Conservation (phyloP, 2,329 filamentous ascomycete species). For the Metarhizium album region DNA sequence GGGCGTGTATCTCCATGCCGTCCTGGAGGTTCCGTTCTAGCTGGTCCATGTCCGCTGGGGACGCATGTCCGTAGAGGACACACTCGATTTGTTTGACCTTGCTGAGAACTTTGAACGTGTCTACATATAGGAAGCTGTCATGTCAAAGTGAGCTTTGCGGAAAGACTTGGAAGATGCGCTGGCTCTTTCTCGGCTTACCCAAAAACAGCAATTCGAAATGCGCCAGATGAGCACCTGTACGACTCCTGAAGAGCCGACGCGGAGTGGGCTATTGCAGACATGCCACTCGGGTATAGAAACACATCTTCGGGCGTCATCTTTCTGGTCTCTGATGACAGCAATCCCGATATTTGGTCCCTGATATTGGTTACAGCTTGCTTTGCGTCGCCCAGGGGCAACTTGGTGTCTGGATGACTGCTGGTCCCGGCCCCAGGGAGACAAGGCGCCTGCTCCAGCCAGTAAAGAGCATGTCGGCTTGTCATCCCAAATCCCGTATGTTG, state of each 20-base stretch:
- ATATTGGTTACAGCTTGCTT: slow-evolving; percentile 7
- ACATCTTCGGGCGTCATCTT: slow-evolving; percentile 25
- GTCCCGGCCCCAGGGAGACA: slow-evolving; percentile 6
- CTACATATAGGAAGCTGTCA: slow-evolving; percentile 19
- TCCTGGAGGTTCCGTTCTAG: slow-evolving; percentile 25
- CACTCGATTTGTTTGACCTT: slow-evolving; percentile 18
- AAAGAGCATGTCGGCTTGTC: slow-evolving; percentile 17
- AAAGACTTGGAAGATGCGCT: not conserved
- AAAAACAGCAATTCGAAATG: slow-evolving; percentile 15
- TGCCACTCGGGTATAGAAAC: slow-evolving; percentile 39
- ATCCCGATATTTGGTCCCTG: slow-evolving; percentile 10
- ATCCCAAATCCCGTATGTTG: slow-evolving; percentile 19
- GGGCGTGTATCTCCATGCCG: slow-evolving; percentile 29
- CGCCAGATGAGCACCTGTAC: not conserved
- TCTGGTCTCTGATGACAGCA: slow-evolving; percentile 10
- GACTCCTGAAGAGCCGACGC: slow-evolving; percentile 9
- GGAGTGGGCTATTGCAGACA: slow-evolving; percentile 33
- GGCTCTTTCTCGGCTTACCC: slow-evolving; percentile 12
- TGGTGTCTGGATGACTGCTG: not conserved
- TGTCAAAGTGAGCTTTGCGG: not conserved
- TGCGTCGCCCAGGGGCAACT: slow-evolving; percentile 5
- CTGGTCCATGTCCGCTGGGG: slow-evolving; percentile 26
- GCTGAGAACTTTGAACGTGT: slow-evolving; percentile 19
- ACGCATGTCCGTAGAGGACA: slow-evolving; percentile 33
- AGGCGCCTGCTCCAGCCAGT: slow-evolving; percentile 15